Evolutionary conservation across 1,284 basidiomycete genomes (phyloP), one percentile per base, ranked within the genome.

Genomic region (Meripilus lineatus): DNA sequence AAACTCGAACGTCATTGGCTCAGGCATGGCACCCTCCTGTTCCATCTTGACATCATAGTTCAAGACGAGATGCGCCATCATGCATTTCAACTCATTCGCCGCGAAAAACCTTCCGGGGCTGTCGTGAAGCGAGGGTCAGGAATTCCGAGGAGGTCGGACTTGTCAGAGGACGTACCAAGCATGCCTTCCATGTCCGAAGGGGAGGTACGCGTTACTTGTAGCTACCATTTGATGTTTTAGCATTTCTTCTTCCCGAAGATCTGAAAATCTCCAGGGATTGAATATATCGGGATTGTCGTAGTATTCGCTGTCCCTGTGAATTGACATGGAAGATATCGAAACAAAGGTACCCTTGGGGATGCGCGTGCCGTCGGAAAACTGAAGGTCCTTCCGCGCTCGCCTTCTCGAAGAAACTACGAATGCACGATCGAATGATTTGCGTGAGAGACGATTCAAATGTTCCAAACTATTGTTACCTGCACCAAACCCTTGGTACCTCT

Each of bases 61-160:
- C 28, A 70, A 23, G 3, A 75, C 48, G 17, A 74, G 52, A 42
- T 72, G 60, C 2, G 68, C 69, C 20, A 75, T 48, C 58, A 75
- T 65, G 2, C 61, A 54, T 52, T 75, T 75, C 32, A 75, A 53
- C 53, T 68, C 66, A 42, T 61, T 67, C 10, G 64, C 65, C 0
- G 71, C 71, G 48, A 75, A 73, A 58, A 71, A 72, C 2, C 71
- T 61, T 3, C 70, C 71, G 6, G 71, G 70, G 44, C 69, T 44
- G 28, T n/a, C 5, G 8, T 10, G 5, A 26, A 15, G 14, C n/a
- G 18, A 32, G 37, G 10, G 22, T 5, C 20, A 22, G 22, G 22
- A 25, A 26, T 22, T 15, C 6, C 10, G 24, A 25, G 20, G 10
- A n/a, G n/a, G n/a, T n/a, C n/a, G n/a, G n/a, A n/a, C n/a, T n/a